phyloP scores from a whole-genome alignment of 179 eudicot genomes.

The Heliamphora pulchella region DNA sequence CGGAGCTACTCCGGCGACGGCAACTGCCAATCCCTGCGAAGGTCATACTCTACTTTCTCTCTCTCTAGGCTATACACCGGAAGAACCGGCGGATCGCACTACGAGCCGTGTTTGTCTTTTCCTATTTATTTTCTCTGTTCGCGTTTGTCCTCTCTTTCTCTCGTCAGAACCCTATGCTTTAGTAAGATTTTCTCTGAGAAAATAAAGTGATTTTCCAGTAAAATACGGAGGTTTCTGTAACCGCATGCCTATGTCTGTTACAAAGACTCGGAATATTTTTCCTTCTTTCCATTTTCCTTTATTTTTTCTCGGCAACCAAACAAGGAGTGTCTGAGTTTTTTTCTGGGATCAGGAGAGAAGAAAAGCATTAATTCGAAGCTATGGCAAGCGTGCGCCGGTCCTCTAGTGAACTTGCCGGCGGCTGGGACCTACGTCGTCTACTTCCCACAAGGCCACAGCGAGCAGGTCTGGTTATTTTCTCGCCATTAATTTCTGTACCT shows the following conservation, averaged over 20 bases:
- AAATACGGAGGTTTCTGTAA: neutral
- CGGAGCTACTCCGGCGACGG: slow-evolving; percentile 29
- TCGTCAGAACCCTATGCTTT: neutral
- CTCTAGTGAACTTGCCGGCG: slow-evolving; percentile 85
- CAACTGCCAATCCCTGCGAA: slow-evolving; percentile 33
- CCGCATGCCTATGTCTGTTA: neutral
- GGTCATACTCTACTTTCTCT: slow-evolving; percentile 26
- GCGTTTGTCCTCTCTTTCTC: neutral
- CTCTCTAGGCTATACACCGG: neutral
- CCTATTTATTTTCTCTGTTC: neutral
- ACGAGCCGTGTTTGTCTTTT: slow-evolving; percentile 12
- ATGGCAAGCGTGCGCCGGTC: slow-evolving; percentile 99
- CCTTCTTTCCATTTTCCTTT: neutral
- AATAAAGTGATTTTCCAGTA: neutral
- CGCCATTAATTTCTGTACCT: no score
- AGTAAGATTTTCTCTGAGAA: neutral
- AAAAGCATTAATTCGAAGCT: slow-evolving; percentile 75
- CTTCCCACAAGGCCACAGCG: slow-evolving; percentile 99
- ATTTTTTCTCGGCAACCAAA: neutral
- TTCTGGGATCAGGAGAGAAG: slow-evolving; percentile 51
- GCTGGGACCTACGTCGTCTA: slow-evolving; percentile 95
- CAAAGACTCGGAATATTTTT: neutral
- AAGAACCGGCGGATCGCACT: neutral
- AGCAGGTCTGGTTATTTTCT: slow-evolving; percentile 46
- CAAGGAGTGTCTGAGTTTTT: slow-evolving; percentile 29